Evolutionary conservation across 2,329 filamentous ascomycete genomes (phyloP).

Genomic region (Simplicillium aogashimaense): DNA sequence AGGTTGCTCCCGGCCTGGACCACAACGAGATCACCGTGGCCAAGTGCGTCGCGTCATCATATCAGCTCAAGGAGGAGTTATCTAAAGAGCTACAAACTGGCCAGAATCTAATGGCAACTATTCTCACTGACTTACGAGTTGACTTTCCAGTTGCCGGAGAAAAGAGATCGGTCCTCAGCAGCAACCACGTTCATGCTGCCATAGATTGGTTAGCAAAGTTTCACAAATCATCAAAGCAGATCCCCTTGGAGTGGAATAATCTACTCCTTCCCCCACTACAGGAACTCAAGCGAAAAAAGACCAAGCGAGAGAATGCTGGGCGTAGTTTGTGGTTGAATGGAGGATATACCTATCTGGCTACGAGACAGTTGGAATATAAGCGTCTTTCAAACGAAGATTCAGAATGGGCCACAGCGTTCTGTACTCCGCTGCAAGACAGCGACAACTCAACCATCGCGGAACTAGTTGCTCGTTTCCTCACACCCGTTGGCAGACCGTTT

Average conservation of each 20-base stretch:
- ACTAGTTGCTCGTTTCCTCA: conserved; percentile 39
- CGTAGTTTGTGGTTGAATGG: conserved; percentile 50
- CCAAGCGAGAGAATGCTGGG: conserved; percentile 6
- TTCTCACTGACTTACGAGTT: conserved; percentile 46
- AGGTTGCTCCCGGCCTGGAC: conserved; percentile 38
- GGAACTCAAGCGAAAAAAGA: conserved; percentile 28
- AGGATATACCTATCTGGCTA: conserved; percentile 60
- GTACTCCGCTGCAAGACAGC: conserved; percentile 12
- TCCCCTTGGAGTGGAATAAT: conserved; percentile 16
- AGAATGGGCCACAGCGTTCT: conserved; percentile 46
- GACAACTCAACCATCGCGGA: conserved; percentile 33
- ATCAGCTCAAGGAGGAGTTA: conserved; percentile 7
- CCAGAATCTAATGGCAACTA: conserved; percentile 34
- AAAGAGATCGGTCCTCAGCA: conserved; percentile 36
- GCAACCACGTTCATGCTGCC: conserved; percentile 38
- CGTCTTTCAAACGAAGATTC: conserved; percentile 32
- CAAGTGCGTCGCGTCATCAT: conserved; percentile 35
- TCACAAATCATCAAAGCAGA: conserved; percentile 42
- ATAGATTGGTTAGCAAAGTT: conserved; percentile 55
- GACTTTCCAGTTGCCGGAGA: conserved; percentile 46
- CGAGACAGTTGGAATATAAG: conserved; percentile 45
- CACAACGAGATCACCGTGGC: not conserved
- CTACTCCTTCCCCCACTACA: conserved; percentile 46
- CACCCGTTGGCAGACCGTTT: conserved; percentile 29
- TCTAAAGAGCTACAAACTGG: conserved; percentile 18